Percentiles rank a stretch among this genome's conserved stretches.
phyloP scores from a whole-genome alignment of 2,329 filamentous ascomycete genomes.

The Raffaelea albimanens region DNA sequence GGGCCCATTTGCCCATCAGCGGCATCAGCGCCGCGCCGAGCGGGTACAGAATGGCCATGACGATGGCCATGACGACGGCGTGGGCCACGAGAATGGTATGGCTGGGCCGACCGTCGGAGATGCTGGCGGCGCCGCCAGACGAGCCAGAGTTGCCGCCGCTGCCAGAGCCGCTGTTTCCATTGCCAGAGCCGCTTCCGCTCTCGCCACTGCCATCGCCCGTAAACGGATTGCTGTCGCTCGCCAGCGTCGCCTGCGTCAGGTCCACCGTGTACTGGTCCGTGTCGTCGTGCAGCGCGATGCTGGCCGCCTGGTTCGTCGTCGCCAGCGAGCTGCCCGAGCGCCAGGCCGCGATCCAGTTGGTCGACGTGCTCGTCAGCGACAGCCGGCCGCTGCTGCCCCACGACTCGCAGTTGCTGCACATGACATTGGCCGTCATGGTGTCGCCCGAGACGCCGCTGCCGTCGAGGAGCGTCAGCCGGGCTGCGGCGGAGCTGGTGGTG shows the following conservation, averaged over 20 bases:
- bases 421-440: slow-evolving; percentile 51
- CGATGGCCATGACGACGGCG: slow-evolving; percentile 51
- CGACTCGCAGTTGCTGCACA: slow-evolving; percentile 41
- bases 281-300: slow-evolving; percentile 37
- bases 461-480: slow-evolving; percentile 41
- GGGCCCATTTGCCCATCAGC: slow-evolving; percentile 43
- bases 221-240: slow-evolving; percentile 44
- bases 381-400: slow-evolving; percentile 35
- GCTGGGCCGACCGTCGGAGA: background rate
- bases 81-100: slow-evolving; percentile 30
- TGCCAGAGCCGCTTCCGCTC: slow-evolving; percentile 6
- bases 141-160: background rate
- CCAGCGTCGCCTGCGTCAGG: slow-evolving; percentile 35
- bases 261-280: slow-evolving; percentile 36
- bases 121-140: background rate
- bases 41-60: slow-evolving; percentile 50
- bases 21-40: slow-evolving; percentile 53
- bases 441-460: slow-evolving; percentile 46
- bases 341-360: slow-evolving; percentile 47
- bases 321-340: slow-evolving; percentile 34
- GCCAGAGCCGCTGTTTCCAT: background rate
- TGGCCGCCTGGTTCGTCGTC: slow-evolving; percentile 27
- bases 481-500: slow-evolving; percentile 23
- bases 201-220: slow-evolving; percentile 11
- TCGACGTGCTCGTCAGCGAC: slow-evolving; percentile 26